A percentile compares a stretch with the other conserved stretches of the same genome.
Conservation (phyloP, 192 early-diverging fungal genomes). For the Tieghemiomyces parasiticus region DNA sequence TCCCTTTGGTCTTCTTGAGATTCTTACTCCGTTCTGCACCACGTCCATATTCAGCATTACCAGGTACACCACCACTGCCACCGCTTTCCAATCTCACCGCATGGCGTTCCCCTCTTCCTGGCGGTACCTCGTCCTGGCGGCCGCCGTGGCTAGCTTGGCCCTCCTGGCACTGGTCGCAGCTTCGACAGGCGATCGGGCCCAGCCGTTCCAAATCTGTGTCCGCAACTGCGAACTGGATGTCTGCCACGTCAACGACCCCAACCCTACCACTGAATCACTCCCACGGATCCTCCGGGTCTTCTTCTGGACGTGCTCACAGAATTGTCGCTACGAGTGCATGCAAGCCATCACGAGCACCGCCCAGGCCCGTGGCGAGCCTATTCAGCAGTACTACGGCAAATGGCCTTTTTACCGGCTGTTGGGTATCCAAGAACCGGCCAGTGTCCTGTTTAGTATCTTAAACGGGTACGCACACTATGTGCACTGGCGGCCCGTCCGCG, state of each 20-base stretch:
- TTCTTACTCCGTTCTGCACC: no score
- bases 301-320: constrained; percentile 59
- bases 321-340: constrained; percentile 86
- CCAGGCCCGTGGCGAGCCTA: constrained; percentile 17
- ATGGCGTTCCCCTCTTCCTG: no score
- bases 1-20: no score
- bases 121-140: no score
- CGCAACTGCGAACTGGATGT: constrained; percentile 22
- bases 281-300: constrained; percentile 38
- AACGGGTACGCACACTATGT: constrained; percentile 69
- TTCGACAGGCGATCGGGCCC: constrained; percentile 56
- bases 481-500: constrained; percentile 30
- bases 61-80: no score
- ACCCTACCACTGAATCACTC: constrained; percentile 17
- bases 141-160: no score
- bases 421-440: constrained; percentile 92
- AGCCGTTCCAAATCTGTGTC: constrained; percentile 38
- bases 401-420: constrained; percentile 84
- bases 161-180: constrained; percentile 22
- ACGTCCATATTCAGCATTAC: no score
- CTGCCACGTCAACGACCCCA: no score
- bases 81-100: no score
- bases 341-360: constrained; percentile 44
- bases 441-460: constrained; percentile 78
- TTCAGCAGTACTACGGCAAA: constrained; percentile 91